A percentile compares a stretch with the other conserved stretches of the same genome.
These are phyloP conservation scores for Plasmopara muralis DNA, from an alignment of 352 stramenopile genomes.

Conservation along the genomic window DNA sequence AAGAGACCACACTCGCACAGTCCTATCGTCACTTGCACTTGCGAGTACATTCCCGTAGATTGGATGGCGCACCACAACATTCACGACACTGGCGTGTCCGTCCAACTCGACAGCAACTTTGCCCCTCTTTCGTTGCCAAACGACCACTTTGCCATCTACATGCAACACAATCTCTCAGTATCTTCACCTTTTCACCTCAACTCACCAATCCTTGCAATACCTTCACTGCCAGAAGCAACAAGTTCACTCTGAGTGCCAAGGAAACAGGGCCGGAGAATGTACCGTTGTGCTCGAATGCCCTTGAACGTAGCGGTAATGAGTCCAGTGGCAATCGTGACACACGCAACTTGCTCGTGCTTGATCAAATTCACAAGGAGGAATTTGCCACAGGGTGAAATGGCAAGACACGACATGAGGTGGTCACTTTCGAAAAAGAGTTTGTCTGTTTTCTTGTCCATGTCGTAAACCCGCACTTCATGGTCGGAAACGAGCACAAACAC, in stretches of 20 bases:
- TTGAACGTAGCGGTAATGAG: slow-evolving; percentile 40
- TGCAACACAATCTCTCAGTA: neutral
- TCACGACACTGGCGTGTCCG: slow-evolving; percentile 63
- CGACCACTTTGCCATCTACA: slow-evolving; percentile 47
- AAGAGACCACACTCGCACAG: slow-evolving; percentile 42
- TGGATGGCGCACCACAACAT: slow-evolving; percentile 57
- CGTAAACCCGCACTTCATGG: slow-evolving; percentile 55
- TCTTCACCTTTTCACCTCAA: neutral
- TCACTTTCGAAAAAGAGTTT: slow-evolving; percentile 46
- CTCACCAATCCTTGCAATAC: slow-evolving; percentile 14
- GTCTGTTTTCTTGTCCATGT: slow-evolving; percentile 52
- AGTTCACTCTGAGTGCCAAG: slow-evolving; percentile 40
- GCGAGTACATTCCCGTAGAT: slow-evolving; percentile 42
- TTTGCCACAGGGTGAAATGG: slow-evolving; percentile 32
- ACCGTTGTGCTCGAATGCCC: slow-evolving; percentile 58
- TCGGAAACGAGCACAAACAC: slow-evolving; percentile 54
- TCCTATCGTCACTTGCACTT: slow-evolving; percentile 73
- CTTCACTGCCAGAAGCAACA: slow-evolving; percentile 66
- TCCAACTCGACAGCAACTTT: slow-evolving; percentile 31
- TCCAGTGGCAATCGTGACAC: slow-evolving; percentile 39
- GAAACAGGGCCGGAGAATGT: slow-evolving; percentile 61
- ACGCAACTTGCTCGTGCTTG: slow-evolving; percentile 50
- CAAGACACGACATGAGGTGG: slow-evolving; percentile 51
- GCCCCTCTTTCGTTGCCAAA: slow-evolving; percentile 57
- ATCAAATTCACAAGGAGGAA: slow-evolving; percentile 62